A percentile compares a stretch with the other conserved stretches of the same genome.
Conservation (phyloP, 2,329 filamentous ascomycete genomes). For the Diaporthe sp. region DNA sequence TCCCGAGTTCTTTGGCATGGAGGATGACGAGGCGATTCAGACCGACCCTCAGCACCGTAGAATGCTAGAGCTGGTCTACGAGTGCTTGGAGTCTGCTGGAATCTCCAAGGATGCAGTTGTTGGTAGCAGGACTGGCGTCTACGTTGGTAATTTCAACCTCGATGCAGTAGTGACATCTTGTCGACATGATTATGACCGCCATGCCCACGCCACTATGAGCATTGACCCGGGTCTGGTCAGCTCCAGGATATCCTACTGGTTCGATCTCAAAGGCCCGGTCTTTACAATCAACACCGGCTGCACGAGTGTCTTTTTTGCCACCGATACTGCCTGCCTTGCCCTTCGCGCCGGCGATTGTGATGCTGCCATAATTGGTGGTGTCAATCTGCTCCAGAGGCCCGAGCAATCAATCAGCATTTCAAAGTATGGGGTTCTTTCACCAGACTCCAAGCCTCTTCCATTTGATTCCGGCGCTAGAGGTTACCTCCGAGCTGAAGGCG, state of each 20-base stretch:
- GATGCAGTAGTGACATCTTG: background rate
- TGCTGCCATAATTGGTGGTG: slow-evolving; percentile 45
- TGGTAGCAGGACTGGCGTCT: background rate
- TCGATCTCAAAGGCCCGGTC: background rate
- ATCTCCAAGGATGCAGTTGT: background rate
- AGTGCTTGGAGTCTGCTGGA: background rate
- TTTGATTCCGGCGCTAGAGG: slow-evolving; percentile 58
- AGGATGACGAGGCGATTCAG: background rate
- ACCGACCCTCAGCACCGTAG: background rate
- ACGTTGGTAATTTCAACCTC: background rate
- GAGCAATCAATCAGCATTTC: slow-evolving; percentile 43
- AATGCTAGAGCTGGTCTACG: background rate
- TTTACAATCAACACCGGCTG: slow-evolving; percentile 41
- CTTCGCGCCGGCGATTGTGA: slow-evolving; percentile 46
- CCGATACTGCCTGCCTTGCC: slow-evolving; percentile 49
- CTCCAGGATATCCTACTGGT: background rate
- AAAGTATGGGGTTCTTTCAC: slow-evolving; percentile 39
- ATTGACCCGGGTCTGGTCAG: background rate
- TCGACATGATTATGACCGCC: background rate
- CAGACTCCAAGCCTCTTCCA: slow-evolving; percentile 41
- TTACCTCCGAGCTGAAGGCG: slow-evolving; percentile 72
- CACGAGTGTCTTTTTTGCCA: slow-evolving; percentile 47
- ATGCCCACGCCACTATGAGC: slow-evolving; percentile 1
- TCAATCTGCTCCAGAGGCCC: slow-evolving; percentile 45
- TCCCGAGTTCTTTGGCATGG: background rate